Evolutionary conservation across 2,329 filamentous ascomycete genomes (phyloP).

Genomic region (Arthroderma sp.): DNA sequence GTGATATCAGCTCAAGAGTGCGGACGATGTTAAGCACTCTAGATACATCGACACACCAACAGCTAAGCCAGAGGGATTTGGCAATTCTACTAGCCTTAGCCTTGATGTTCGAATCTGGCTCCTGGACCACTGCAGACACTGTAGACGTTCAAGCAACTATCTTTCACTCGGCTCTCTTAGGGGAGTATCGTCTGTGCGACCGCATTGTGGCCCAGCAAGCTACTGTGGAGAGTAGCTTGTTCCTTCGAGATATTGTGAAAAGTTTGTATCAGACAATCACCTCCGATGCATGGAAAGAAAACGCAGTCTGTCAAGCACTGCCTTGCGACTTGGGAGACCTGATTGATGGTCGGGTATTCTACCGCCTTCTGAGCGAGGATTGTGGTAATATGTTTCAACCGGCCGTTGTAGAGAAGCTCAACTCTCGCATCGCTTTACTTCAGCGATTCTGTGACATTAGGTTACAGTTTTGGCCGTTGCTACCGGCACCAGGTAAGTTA

Average conservation of each 20-base stretch:
- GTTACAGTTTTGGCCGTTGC: background rate
- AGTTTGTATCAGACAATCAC: conserved; percentile 25
- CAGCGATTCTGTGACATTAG: background rate
- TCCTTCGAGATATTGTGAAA: conserved; percentile 26
- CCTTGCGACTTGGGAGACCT: conserved; percentile 40
- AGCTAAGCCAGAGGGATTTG: conserved; percentile 14
- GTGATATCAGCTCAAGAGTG: too few species aligned
- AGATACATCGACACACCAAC: background rate
- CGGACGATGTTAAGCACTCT: background rate
- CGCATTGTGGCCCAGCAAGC: conserved; percentile 3
- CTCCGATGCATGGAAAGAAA: conserved; percentile 23
- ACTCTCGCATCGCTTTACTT: conserved; percentile 6
- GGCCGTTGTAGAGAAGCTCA: conserved; percentile 9
- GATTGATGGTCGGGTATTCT: conserved; percentile 35
- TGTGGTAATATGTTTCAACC: conserved; percentile 1
- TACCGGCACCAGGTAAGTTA: too few species aligned
- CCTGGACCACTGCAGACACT: background rate
- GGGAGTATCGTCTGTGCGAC: conserved; percentile 13
- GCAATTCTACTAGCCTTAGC: conserved; percentile 11
- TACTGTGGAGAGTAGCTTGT: conserved; percentile 2
- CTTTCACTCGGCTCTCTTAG: conserved; percentile 13
- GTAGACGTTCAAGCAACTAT: conserved; percentile 10
- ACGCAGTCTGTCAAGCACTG: conserved; percentile 12
- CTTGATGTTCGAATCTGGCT: conserved; percentile 8
- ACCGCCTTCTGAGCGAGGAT: background rate